Percentiles rank a stretch among this genome's conserved stretches.
Evolutionary conservation across 495 filamentous ascomycete species (phyloP).

Genomic region (Recurvomyces mirabilis): DNA sequence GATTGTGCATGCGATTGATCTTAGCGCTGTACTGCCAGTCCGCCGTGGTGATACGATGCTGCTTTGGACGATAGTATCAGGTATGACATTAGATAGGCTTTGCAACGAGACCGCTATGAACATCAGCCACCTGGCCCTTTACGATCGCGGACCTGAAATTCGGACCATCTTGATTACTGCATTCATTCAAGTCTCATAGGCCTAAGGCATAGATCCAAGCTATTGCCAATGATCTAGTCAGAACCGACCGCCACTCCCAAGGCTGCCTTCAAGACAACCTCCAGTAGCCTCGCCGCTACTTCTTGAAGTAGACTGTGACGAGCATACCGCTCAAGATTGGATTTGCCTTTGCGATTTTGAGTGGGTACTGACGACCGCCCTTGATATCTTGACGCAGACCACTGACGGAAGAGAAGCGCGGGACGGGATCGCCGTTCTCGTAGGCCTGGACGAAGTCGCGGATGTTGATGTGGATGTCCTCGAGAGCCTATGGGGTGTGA

Average conservation of each 20-base stretch:
- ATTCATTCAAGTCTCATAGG: too few species aligned
- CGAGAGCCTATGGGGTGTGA: neutral
- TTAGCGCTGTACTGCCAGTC: neutral
- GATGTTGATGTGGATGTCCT: conserved; percentile 12
- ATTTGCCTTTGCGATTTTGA: conserved; percentile 6
- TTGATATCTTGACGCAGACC: conserved; percentile 5
- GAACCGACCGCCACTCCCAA: neutral
- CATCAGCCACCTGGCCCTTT: neutral
- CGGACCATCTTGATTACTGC: neutral
- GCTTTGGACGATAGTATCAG: neutral
- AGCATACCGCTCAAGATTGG: conserved; percentile 12
- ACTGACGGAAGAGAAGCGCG: neutral
- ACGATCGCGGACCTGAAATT: neutral
- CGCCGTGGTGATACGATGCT: neutral
- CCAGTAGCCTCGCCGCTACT: neutral
- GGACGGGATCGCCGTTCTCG: neutral
- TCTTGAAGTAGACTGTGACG: conserved; percentile 1
- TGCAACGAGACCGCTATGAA: neutral
- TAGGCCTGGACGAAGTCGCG: conserved; percentile 8
- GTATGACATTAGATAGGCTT: neutral
- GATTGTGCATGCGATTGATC: neutral
- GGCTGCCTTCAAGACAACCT: neutral
- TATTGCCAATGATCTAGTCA: neutral
- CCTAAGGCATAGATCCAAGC: too few species aligned
- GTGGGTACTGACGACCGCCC: conserved; percentile 4